Evolutionary conservation across 768 basidiomycete species (phyloP), one percentile per base, ranked within the genome.

Genomic region (Lactarius deliciosus): DNA sequence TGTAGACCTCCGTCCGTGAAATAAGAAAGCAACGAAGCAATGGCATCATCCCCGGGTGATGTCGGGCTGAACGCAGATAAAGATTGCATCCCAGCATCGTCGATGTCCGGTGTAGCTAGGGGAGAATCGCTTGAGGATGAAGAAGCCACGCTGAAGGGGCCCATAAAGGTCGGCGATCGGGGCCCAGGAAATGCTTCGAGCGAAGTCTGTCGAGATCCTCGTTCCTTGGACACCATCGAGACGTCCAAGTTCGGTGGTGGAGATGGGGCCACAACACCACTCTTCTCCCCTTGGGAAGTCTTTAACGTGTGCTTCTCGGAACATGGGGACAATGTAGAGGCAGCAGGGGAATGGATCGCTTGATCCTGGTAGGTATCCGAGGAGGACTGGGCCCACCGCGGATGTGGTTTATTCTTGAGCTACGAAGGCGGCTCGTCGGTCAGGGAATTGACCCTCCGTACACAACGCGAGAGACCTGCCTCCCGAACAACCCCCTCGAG

Each of bases 401-500:
- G 87, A 72, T 88, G 85, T 10, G 88, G 87, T 70, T 88, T 89
- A 68, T 88, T 87, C 74, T 89, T 89, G 64, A 92, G 74, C 85
- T 92, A 61, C 47, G 56, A 16, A 45, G 13, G 22, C 16, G 4
- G 57, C 30, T 13, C 41, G 10, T 45, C n/a, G 32, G 53, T 69
- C 9, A 64, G 59, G 47, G 28, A 6, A 38, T 15, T 43, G 16
- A 20, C 47, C 10, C 54, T 22, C n/a, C 63, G 30, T 45, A 11
- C 63, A 47, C 40, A 11, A 25, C n/a, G 28, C 25, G 43, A 30
- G 30, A 1, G n/a, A 72, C 75, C 64, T 72, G 87, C 88, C 80
- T 90, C 90, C 22, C 91, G 85, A 68, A 93, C 88, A 45, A 92
- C 89, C 60, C 89, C 87, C 75, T 94, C 91, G 0, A 94, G 81